Conservation (phyloP, 2,329 filamentous ascomycete genomes). For the Stylonectria norvegica region DNA sequence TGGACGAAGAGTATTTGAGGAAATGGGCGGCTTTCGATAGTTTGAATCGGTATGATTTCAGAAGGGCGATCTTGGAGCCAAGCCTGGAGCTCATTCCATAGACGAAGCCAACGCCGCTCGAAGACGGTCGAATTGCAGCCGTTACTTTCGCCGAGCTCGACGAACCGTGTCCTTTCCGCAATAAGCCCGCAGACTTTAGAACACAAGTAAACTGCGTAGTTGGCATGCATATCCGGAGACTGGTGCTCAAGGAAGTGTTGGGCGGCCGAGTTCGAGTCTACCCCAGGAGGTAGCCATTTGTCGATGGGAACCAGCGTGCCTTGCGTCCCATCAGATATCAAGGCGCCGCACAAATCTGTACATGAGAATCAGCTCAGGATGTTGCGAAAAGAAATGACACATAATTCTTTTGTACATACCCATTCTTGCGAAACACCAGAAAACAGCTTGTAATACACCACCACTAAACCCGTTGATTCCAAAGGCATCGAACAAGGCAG, state of each 20-base stretch:
- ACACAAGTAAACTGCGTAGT: constrained; percentile 56
- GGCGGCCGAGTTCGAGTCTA: constrained; percentile 34
- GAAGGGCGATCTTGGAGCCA: constrained; percentile 46
- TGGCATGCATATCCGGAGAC: constrained; percentile 55
- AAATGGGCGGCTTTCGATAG: constrained; percentile 43
- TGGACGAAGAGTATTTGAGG: constrained; percentile 51
- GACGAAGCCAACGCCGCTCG: constrained; percentile 40
- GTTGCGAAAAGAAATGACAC: neutral
- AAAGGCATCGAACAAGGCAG: constrained; percentile 51
- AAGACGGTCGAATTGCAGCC: constrained; percentile 41
- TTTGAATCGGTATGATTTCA: constrained; percentile 45
- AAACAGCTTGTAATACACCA: constrained; percentile 51
- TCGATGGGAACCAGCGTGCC: constrained; percentile 46
- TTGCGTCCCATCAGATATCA: constrained; percentile 53
- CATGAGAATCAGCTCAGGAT: constrained; percentile 2
- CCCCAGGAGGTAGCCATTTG: constrained; percentile 45
- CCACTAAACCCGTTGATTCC: constrained; percentile 52
- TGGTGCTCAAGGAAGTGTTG: constrained; percentile 32
- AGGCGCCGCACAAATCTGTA: constrained; percentile 51
- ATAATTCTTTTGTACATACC: constrained; percentile 29
- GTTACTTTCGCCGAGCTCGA: constrained; percentile 45
- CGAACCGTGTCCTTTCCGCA: constrained; percentile 44
- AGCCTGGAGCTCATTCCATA: constrained; percentile 49
- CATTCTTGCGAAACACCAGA: constrained; percentile 60
- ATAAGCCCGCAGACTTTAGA: constrained; percentile 50